Conservation (phyloP, 2,329 filamentous ascomycete genomes). For the Ascochyta viciae-villosae region DNA sequence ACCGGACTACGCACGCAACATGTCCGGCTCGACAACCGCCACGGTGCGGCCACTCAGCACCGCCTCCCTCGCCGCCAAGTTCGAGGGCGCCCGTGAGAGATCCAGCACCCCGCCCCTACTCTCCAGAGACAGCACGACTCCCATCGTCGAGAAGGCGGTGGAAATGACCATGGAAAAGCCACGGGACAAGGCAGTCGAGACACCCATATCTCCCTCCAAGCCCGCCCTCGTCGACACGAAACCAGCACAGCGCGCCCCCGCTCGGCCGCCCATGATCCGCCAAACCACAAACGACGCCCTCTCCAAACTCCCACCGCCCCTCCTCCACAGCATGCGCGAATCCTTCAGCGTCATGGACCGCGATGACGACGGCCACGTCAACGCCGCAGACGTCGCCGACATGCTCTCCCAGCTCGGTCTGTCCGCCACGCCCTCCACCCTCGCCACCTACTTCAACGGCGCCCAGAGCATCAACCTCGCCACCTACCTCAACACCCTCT, state of each 20-base stretch:
- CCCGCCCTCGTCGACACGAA: not conserved
- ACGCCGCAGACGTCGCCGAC: constrained; percentile 81
- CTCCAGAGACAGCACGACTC: constrained; percentile 6
- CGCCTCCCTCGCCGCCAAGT: constrained; percentile 46
- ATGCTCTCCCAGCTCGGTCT: constrained; percentile 88
- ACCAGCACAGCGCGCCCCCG: constrained; percentile 15
- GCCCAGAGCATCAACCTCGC: constrained; percentile 79
- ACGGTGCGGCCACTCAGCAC: constrained; percentile 37
- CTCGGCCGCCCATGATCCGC: constrained; percentile 38
- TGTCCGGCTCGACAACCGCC: constrained; percentile 24
- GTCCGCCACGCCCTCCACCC: constrained; percentile 71
- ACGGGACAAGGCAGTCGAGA: not conserved
- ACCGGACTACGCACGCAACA: constrained; percentile 17
- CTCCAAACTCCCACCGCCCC: constrained; percentile 77
- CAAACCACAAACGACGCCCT: constrained; percentile 51
- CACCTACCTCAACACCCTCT: constrained; percentile 82
- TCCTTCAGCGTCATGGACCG: constrained; percentile 93
- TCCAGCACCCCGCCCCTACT: constrained; percentile 17
- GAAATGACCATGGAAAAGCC: constrained; percentile 18
- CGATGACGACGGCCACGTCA: constrained; percentile 83
- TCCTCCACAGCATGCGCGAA: constrained; percentile 87
- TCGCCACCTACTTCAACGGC: constrained; percentile 81
- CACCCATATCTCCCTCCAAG: constrained; percentile 1
- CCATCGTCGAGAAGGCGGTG: constrained; percentile 39
- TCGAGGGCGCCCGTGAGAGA: constrained; percentile 46